Conservation (phyloP, 2,329 filamentous ascomycete genomes). For the Colletotrichum acutatum region DNA sequence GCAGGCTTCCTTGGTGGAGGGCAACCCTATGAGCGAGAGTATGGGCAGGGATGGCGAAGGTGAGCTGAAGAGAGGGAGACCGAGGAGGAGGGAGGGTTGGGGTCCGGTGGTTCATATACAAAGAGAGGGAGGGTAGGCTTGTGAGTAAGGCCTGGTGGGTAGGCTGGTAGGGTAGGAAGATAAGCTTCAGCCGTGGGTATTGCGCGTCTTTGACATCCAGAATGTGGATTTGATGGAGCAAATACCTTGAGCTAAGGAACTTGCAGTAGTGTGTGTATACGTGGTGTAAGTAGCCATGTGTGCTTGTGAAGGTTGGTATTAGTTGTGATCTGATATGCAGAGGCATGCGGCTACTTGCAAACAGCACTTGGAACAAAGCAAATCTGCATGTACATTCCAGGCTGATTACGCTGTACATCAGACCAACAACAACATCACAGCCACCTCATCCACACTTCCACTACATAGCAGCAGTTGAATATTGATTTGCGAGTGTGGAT, state of each 20-base stretch:
- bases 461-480: neutral
- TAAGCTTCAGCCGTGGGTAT: conserved; percentile 28
- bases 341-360: conserved; percentile 22
- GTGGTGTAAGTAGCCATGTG: conserved; percentile 11
- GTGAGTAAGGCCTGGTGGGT: conserved; percentile 1
- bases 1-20: neutral
- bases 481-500: neutral
- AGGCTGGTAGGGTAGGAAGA: conserved; percentile 22
- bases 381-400: conserved; percentile 12
- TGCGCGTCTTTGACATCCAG: conserved; percentile 30
- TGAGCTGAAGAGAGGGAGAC: neutral
- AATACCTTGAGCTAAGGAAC: conserved; percentile 9
- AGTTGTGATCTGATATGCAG: conserved; percentile 1
- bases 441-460: neutral
- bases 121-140: conserved; percentile 4
- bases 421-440: conserved; percentile 3
- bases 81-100: neutral
- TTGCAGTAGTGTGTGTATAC: conserved; percentile 16
- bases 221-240: conserved; percentile 23
- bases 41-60: conserved; percentile 11
- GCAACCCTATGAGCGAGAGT: conserved; percentile 12
- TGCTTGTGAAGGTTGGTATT: conserved; percentile 9
- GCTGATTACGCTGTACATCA: neutral
- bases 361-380: conserved; percentile 27
- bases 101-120: conserved; percentile 32